phyloP scores from a whole-genome alignment of 106 monocot species.

The Triglochin maritima region DNA sequence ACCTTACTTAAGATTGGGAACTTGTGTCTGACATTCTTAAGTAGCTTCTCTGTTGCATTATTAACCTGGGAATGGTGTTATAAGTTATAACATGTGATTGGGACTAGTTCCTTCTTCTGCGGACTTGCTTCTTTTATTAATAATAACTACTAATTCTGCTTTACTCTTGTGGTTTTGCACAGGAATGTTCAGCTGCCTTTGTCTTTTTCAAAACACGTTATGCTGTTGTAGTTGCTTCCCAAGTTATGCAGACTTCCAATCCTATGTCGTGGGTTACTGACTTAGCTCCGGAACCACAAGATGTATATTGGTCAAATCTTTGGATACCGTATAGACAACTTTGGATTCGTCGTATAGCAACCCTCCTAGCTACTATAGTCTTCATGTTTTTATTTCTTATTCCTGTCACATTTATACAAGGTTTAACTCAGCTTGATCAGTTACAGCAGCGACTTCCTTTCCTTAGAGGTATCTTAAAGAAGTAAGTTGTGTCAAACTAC shows the following conservation, averaged over 20 bases:
- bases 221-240: conserved; percentile 68
- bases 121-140: too few relatives aligned
- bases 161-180: background rate
- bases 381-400: conserved; percentile 76
- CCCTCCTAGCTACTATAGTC: conserved; percentile 54
- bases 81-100: too few relatives aligned
- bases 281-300: conserved; percentile 82
- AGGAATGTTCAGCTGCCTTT: conserved; percentile 95
- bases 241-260: conserved; percentile 87
- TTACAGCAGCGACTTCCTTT: conserved; percentile 71
- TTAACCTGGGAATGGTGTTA: too few relatives aligned
- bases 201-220: conserved; percentile 87
- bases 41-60: too few relatives aligned
- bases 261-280: conserved; percentile 89
- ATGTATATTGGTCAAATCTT: conserved; percentile 96
- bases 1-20: too few relatives aligned
- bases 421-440: conserved; percentile 64
- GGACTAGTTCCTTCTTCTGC: too few relatives aligned
- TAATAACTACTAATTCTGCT: background rate
- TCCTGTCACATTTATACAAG: conserved; percentile 87
- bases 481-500: conserved; percentile 34
- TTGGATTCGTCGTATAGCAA: conserved; percentile 79
- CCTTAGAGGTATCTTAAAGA: conserved; percentile 57
- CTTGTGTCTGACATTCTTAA: too few relatives aligned
- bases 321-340: conserved; percentile 83